Evolutionary conservation across 2,329 filamentous ascomycete genomes (phyloP).

Genomic region (Alternaria gaisen): DNA sequence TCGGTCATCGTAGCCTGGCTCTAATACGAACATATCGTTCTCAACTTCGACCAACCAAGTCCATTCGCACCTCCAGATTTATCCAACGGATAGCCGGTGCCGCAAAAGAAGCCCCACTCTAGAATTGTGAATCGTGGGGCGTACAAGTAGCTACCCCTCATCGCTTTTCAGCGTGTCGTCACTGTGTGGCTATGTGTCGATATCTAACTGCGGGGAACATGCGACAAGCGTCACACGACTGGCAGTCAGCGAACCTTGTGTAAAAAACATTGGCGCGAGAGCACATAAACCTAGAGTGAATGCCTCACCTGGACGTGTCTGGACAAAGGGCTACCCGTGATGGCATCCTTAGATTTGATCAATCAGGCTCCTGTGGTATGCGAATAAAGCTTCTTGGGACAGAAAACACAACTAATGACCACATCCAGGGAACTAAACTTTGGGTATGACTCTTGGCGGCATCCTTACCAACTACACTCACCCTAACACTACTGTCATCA

Average conservation of each 20-base stretch:
- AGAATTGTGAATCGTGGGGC: neutral
- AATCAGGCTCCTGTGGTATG: conserved; percentile 30
- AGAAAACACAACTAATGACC: neutral
- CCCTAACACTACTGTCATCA: conserved; percentile 7
- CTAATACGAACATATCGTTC: neutral
- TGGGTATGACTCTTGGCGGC: conserved; percentile 33
- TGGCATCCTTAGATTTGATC: conserved; percentile 26
- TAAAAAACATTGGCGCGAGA: neutral
- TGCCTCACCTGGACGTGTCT: neutral
- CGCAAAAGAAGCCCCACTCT: neutral
- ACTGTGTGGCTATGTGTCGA: neutral
- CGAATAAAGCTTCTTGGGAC: neutral
- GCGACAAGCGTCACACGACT: neutral
- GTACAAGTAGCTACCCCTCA: neutral
- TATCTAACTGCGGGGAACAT: neutral
- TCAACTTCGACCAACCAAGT: neutral
- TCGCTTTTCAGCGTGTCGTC: neutral
- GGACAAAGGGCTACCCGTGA: neutral
- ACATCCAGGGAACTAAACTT: conserved; percentile 46
- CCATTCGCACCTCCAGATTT: neutral
- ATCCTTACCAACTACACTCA: neutral
- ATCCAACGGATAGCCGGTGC: neutral
- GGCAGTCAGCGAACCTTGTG: neutral
- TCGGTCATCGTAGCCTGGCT: neutral
- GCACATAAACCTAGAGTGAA: neutral